Base-by-base conservation (phyloP, 805 yeast species). In the Cephaloascus albidus region DNA sequence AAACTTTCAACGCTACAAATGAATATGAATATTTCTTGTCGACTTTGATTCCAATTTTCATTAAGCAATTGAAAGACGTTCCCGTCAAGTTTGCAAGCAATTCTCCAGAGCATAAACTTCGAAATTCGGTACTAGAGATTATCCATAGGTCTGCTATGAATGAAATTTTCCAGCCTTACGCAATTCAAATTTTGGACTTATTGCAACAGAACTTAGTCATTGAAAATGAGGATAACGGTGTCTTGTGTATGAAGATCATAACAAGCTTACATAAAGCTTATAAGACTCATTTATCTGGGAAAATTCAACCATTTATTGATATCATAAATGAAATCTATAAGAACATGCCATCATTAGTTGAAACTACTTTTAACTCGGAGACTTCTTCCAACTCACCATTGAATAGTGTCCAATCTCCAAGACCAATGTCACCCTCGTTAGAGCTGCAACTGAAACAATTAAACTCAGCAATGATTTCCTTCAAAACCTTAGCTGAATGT, bases 211-310 rank as follows among this genome's bases (percentile, higher is more conserved):
- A 83, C 12, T 65, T 90, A 42, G 76, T 73, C 16, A 68, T 63
- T 14, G 99, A 94, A 53, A 93, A 93, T 55, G 99, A 94, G 58
- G 97, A 89, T 44, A 93, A 93, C 56, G 97, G 97, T 38, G 86
- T 88, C 1, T 68, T 87, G 38, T 83, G 95, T 57, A 78, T 93
- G 83, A 88, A 86, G 54, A 81, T 87, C 40, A 70, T 89, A 37
- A 86, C 97, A 15, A 75, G 83, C 23, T 63, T 90, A 36, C 96
- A 89, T 63, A 84, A 93, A 56, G 76, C 89, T 2, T 90, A 84
- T 63, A 90, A 86, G 61, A 54, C 70, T 12, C 64, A 68, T 18
- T 62, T 89, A 38, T 65, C 72, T 15, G 88, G 78, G 15, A 78
- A 81, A 47, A 95, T 90, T 2, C 81, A 75, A 44, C 79, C 81